Base-by-base conservation (phyloP, 176 grass and related monocot species). In the Oryza nivara region DNA sequence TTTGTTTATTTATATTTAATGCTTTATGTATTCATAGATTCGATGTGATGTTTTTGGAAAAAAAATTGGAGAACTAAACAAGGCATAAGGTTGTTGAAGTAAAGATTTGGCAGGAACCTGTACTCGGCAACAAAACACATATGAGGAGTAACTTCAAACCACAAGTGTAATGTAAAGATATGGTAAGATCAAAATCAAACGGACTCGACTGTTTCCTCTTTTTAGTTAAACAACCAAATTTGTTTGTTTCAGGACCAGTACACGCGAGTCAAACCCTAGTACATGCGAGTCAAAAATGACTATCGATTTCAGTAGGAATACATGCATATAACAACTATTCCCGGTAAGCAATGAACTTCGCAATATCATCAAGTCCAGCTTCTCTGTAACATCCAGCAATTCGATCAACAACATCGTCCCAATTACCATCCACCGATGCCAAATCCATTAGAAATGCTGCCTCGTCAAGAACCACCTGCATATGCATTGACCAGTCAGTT, bases 391-490 rank as follows among this genome's bases (percentile, higher is more conserved):
- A 98, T 11, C 92, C 87, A 8, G 88, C 96, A 14, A 98, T 83
- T 49, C 91, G 80, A 54, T 95, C 88, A 71, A 95, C 88, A 36
- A 90, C 80, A 4, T 96, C 93, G 41, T 95, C 87, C 96, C 96
- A 95, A 38, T 87, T 92, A 4, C 91, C 89, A 64, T 95, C 96
- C 7, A 98, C 84, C 12, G 88, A 88, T 9, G 96, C 93, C 72
- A 98, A 83, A 94, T 98, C 93, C 89, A 98, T 87, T 17, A 95
- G 79, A 63, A 98, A 98, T 4, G 96, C 96, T 3, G 96, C 96
- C 81, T 98, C 96, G 1, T 98, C 96, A 70, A 98, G 90, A 58
- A 89, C 76, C 44, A 95, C 96, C 93, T 98, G 73, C 46, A 74
- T 20, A 75, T 70, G 67, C 20, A 72, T 74, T 25, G 8, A 79